These are phyloP conservation scores for Neoboletus magnificus DNA, from an alignment of 768 basidiomycete species.

Conservation along the genomic window DNA sequence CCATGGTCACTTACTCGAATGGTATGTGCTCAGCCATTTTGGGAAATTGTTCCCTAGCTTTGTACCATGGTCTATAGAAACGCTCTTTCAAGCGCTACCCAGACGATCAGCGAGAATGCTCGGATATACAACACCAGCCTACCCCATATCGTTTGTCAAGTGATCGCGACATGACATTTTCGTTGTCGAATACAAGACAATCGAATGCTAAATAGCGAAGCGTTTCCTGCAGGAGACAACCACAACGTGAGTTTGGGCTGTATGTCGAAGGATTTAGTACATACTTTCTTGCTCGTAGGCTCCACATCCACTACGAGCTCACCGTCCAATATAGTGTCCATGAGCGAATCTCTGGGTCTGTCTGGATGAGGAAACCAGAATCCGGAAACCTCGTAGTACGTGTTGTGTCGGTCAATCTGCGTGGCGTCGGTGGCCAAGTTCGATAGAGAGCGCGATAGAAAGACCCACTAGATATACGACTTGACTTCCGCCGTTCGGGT, in stretches of 20 bases:
- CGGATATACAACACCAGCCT: constrained; percentile 26
- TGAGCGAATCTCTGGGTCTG: constrained; percentile 60
- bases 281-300: constrained; percentile 64
- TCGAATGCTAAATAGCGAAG: constrained; percentile 88
- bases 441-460: neutral
- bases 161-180: constrained; percentile 82
- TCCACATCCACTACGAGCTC: constrained; percentile 93
- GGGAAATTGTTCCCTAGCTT: constrained; percentile 67
- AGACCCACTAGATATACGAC: constrained; percentile 70
- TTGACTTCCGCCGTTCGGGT: constrained; percentile 50
- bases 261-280: constrained; percentile 21
- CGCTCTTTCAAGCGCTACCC: constrained; percentile 59
- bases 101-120: constrained; percentile 3
- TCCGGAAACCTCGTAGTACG: constrained; percentile 69
- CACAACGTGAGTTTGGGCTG: neutral
- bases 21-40: constrained; percentile 62
- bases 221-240: constrained; percentile 54
- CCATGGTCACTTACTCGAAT: constrained; percentile 69
- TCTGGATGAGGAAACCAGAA: constrained; percentile 91
- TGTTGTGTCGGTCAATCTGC: constrained; percentile 94
- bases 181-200: constrained; percentile 80
- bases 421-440: constrained; percentile 4
- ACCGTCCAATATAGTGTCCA: constrained; percentile 85
- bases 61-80: constrained; percentile 78
- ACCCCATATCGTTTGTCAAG: constrained; percentile 91